These are phyloP conservation scores for Penicillium sclerotiorum DNA, from an alignment of 2,329 filamentous ascomycete genomes.

Conservation along the genomic window DNA sequence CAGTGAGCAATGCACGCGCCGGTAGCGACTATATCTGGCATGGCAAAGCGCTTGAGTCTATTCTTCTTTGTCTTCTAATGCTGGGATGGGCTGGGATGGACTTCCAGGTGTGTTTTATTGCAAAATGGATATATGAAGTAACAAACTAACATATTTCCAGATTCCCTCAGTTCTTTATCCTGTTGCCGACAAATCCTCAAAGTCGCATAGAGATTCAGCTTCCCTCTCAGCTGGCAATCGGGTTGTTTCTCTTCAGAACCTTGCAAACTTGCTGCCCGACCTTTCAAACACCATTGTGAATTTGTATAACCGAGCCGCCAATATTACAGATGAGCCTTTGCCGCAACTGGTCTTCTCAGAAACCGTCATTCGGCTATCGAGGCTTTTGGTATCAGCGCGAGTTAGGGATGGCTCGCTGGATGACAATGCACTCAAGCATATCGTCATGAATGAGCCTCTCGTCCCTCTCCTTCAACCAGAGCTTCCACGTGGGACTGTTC, in stretches of 20 bases:
- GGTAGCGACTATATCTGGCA: conserved; percentile 96
- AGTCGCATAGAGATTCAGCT: conserved; percentile 42
- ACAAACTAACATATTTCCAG: conserved; percentile 29
- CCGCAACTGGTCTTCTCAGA: conserved; percentile 60
- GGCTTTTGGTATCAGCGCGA: conserved; percentile 55
- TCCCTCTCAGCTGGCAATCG: conserved; percentile 51
- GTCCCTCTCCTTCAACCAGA: conserved; percentile 36
- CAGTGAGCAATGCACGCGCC: conserved; percentile 73
- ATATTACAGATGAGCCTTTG: conserved; percentile 55
- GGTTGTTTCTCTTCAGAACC: conserved; percentile 50
- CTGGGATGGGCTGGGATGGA: conserved; percentile 82
- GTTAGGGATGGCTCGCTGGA: conserved; percentile 55
- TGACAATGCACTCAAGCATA: conserved; percentile 57
- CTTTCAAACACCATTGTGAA: conserved; percentile 59
- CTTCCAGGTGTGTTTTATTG: conserved; percentile 56
- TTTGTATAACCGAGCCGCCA: conserved; percentile 56
- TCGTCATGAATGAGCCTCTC: conserved; percentile 57
- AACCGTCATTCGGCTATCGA: conserved; percentile 58
- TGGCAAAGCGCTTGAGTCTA: conserved; percentile 88
- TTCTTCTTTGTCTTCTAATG: conserved; percentile 78
- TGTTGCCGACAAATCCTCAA: conserved; percentile 52
- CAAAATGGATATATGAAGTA: background rate
- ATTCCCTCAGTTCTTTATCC: conserved; percentile 59
- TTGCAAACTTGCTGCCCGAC: conserved; percentile 59
- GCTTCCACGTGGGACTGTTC: conserved; percentile 37